Conservation (phyloP, 257 asterid genomes). For the Parsonsia alboflavescens region DNA sequence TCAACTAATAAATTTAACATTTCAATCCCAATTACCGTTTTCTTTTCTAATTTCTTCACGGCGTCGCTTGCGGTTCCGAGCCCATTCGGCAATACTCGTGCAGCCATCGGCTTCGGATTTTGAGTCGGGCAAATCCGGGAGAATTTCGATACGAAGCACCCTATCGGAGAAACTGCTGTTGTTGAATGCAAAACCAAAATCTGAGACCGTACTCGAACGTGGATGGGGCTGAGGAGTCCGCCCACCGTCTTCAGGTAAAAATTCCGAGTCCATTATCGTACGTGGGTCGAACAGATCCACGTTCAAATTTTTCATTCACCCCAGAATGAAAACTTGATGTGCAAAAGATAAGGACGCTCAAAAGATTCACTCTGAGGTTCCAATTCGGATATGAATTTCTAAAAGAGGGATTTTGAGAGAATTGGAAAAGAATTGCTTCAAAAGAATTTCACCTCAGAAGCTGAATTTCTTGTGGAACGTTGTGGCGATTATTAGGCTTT, state of each 20-base stretch:
- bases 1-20: neutral
- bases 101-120: conserved; percentile 41
- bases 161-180: conserved; percentile 77
- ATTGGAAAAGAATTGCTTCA: neutral
- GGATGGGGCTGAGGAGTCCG: conserved; percentile 29
- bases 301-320: conserved; percentile 15
- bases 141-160: conserved; percentile 56
- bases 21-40: conserved; percentile 31
- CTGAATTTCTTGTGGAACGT: neutral
- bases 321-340: no score
- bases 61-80: conserved; percentile 68
- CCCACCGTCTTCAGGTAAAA: conserved; percentile 17
- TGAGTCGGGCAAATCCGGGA: conserved; percentile 40
- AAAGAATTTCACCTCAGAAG: no score
- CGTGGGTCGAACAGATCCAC: conserved; percentile 21
- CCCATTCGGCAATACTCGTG: conserved; percentile 44
- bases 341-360: neutral
- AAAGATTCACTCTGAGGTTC: neutral
- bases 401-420: neutral
- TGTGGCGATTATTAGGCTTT: neutral
- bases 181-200: conserved; percentile 68
- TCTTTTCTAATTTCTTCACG: conserved; percentile 48
- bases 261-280: conserved; percentile 28
- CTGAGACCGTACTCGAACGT: conserved; percentile 25
- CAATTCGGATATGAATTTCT: neutral